Base-by-base conservation (phyloP, 495 filamentous ascomycete species). In the Pyrenula massariospora region DNA sequence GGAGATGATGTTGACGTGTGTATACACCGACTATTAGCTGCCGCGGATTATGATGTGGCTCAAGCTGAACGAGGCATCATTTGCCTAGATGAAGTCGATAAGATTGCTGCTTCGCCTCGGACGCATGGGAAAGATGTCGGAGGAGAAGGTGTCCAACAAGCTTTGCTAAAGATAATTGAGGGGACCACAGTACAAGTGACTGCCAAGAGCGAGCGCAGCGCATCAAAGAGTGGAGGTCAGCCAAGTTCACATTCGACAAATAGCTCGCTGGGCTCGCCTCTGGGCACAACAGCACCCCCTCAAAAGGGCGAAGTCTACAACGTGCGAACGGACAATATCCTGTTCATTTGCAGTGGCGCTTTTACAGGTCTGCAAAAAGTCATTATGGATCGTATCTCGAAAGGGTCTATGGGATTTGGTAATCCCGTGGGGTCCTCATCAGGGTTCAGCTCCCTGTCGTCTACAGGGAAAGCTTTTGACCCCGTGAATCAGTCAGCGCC, bases 81-180 rank as follows among this genome's bases (percentile, higher is more conserved):
- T 53, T 92, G 91, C 59, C 78, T 98, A 3, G 93, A 98, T 60
- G 93, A 98, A 67, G 84, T 98, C 47, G 93, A 98, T 74, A 98
- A 98, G 71, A 90, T 98, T 25, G 90, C 92, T 22, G 81, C 84
- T 0, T 80, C 82, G 1, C 85, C 81, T 63, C 74, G 82, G 25
- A 78, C 74, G 54, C 80, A 86, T 60, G 85, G 85, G 24, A 86
- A 90, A 62, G 91, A 96, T 62, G 91, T 95, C 12, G 84, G 88
- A 21, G 91, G 91, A 12, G 89, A 95, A 68, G 94, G 93, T 52
- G 93, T 97, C 0, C 93, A 98, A 67, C 94, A 98, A 72, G 91
- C 93, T 22, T 78, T 98, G 1, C 67, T 98, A 19, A 97, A 97
- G 71, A 88, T 98, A 24, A 87, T 98, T 24, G 93, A 98, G 71